Conservation (phyloP, 2,329 filamentous ascomycete species). For the Alternaria panax region DNA sequence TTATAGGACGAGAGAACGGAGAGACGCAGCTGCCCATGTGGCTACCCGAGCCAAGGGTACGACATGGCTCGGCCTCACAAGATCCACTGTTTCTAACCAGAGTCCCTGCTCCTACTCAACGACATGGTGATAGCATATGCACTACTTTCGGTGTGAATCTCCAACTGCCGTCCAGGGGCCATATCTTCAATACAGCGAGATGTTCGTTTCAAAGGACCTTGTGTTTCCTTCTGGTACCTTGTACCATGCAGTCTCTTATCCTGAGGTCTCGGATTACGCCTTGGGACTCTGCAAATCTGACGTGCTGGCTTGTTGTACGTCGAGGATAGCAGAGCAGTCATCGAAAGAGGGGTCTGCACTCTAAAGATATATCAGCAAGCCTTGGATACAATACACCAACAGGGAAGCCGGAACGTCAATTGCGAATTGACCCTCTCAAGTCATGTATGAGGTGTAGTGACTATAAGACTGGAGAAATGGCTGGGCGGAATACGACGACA, state of each 20-base stretch:
- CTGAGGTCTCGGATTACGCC: not conserved
- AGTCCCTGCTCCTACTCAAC: not conserved
- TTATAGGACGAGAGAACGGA: not conserved
- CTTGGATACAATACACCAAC: fast-evolving
- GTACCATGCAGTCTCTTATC: not conserved
- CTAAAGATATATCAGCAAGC: too few species aligned
- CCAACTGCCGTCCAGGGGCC: not conserved
- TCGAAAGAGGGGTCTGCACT: not conserved
- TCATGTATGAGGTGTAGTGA: not conserved
- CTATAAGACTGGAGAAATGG: not conserved
- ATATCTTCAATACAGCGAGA: not conserved
- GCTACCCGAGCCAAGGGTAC: not conserved
- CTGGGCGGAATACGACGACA: not conserved
- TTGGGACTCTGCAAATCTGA: not conserved
- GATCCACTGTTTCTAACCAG: not conserved
- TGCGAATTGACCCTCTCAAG: not conserved
- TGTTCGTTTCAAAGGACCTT: not conserved
- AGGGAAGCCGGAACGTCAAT: too few species aligned
- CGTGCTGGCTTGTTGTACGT: not conserved
- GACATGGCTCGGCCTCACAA: not conserved
- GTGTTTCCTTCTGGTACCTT: not conserved
- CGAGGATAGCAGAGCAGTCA: not conserved
- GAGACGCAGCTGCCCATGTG: not conserved
- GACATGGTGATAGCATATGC: not conserved
- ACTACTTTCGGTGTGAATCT: not conserved